Evolutionary conservation across 2,329 filamentous ascomycete genomes (phyloP).

Genomic region (Seiridium cupressi): DNA sequence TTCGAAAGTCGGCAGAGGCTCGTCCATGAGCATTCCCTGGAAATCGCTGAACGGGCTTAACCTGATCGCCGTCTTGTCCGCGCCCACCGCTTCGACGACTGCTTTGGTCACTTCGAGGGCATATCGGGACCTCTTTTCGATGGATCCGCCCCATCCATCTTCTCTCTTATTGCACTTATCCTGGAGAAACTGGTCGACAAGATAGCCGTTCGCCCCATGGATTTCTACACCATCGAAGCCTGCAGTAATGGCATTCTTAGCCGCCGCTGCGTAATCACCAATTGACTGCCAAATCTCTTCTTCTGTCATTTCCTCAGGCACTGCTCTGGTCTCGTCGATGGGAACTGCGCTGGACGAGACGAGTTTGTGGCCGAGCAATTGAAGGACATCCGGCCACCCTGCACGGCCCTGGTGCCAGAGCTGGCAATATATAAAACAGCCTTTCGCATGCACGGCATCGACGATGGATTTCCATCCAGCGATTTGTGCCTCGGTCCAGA

Average conservation of each 20-base stretch:
- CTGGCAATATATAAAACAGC: conserved; percentile 58
- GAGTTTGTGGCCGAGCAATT: conserved; percentile 46
- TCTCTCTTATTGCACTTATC: conserved; percentile 53
- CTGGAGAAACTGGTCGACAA: conserved; percentile 57
- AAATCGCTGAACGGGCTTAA: conserved; percentile 53
- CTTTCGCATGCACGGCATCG: conserved; percentile 56
- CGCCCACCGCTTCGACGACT: conserved; percentile 50
- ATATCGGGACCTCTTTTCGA: conserved; percentile 54
- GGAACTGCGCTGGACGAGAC: conserved; percentile 39
- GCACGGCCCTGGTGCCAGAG: conserved; percentile 64
- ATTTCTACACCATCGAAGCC: conserved; percentile 67
- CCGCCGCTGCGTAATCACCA: conserved; percentile 54
- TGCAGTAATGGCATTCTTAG: conserved; percentile 54
- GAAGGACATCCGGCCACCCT: conserved; percentile 29
- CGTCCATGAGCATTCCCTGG: conserved; percentile 58
- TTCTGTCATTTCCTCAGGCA: conserved; percentile 63
- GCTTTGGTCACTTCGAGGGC: conserved; percentile 52
- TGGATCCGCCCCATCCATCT: conserved; percentile 53
- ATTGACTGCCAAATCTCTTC: conserved; percentile 66
- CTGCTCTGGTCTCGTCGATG: conserved; percentile 45
- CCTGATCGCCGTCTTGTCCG: conserved; percentile 46
- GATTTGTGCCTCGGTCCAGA: conserved; percentile 50
- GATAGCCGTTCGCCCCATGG: conserved; percentile 44
- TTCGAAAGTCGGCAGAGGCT: conserved; percentile 63
- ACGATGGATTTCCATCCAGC: conserved; percentile 54